A percentile compares a stretch with the other conserved stretches of the same genome.
Conservation (phyloP, 2,329 filamentous ascomycete species). For the Colletotrichum tabaci region DNA sequence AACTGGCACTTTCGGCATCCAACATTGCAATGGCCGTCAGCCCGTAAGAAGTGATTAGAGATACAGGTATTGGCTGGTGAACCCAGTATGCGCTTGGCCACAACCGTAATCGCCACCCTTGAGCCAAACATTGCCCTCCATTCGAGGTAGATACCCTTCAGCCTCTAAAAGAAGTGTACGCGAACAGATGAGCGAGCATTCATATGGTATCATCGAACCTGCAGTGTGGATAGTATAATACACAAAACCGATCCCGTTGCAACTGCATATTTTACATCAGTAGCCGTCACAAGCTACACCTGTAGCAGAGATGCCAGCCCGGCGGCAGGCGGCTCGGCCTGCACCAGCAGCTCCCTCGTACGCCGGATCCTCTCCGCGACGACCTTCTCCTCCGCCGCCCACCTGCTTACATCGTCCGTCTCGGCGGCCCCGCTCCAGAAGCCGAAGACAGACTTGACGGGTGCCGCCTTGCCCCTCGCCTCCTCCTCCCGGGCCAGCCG, state of each 20-base stretch:
- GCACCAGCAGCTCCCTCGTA: slow-evolving; percentile 67
- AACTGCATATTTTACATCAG: background rate
- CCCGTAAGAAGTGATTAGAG: no score
- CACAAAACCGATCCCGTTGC: background rate
- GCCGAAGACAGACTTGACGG: slow-evolving; percentile 52
- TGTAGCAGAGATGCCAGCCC: slow-evolving; percentile 57
- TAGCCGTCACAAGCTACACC: slow-evolving; percentile 50
- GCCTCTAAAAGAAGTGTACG: no score
- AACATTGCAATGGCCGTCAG: no score
- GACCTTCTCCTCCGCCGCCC: slow-evolving; percentile 69
- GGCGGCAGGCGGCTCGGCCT: slow-evolving; percentile 56
- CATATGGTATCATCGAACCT: slow-evolving; percentile 9
- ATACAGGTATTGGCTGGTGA: no score
- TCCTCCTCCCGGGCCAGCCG: slow-evolving; percentile 71
- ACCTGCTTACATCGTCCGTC: slow-evolving; percentile 58
- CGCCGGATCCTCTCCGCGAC: slow-evolving; percentile 66
- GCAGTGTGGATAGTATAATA: background rate
- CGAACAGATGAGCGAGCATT: background rate
- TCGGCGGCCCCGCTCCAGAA: slow-evolving; percentile 56
- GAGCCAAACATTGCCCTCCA: no score
- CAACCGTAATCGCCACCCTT: no score
- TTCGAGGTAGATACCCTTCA: background rate
- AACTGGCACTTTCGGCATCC: no score
- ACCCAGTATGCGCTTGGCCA: no score
- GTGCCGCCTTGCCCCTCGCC: slow-evolving; percentile 50